Conservation (phyloP, 1,139 yeast species). For the Waltiozyma solani region DNA sequence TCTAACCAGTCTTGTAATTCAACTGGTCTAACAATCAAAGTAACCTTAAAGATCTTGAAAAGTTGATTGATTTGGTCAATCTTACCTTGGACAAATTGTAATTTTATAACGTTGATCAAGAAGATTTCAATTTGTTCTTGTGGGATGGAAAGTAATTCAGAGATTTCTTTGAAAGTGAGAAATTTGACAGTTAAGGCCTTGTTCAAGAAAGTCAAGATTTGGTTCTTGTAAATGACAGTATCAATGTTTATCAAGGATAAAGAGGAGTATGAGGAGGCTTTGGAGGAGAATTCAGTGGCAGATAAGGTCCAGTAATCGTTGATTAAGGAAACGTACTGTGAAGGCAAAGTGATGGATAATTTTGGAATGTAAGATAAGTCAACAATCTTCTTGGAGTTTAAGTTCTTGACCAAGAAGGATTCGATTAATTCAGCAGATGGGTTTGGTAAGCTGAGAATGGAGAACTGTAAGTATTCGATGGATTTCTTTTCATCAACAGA, state of each 20-base stretch:
- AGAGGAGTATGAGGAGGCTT: constrained; percentile 3
- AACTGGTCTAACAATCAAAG: constrained; percentile 11
- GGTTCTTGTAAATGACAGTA: constrained; percentile 10
- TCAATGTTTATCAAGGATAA: constrained; percentile 6
- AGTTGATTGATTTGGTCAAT: constrained; percentile 12
- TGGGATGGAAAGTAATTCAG: constrained; percentile 5
- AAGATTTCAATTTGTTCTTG: constrained; percentile 12
- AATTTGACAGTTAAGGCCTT: constrained; percentile 7
- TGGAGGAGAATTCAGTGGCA: constrained; percentile 9
- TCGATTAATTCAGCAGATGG: constrained; percentile 8
- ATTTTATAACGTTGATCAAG: constrained; percentile 16
- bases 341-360: constrained; percentile 5
- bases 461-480: constrained; percentile 7
- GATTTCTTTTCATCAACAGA: constrained; percentile 5
- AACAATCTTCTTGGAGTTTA: constrained; percentile 10
- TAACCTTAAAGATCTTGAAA: constrained; percentile 14
- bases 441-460: constrained; percentile 8
- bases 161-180: constrained; percentile 11
- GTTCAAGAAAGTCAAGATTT: constrained; percentile 12
- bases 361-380: constrained; percentile 10
- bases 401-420: constrained; percentile 8
- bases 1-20: constrained; percentile 13
- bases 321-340: constrained; percentile 8
- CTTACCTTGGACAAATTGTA: constrained; percentile 15
- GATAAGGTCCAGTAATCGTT: constrained; percentile 11